phyloP scores from a whole-genome alignment of 192 early-diverging fungal genomes.

The Spizellomyces punctatus region DNA sequence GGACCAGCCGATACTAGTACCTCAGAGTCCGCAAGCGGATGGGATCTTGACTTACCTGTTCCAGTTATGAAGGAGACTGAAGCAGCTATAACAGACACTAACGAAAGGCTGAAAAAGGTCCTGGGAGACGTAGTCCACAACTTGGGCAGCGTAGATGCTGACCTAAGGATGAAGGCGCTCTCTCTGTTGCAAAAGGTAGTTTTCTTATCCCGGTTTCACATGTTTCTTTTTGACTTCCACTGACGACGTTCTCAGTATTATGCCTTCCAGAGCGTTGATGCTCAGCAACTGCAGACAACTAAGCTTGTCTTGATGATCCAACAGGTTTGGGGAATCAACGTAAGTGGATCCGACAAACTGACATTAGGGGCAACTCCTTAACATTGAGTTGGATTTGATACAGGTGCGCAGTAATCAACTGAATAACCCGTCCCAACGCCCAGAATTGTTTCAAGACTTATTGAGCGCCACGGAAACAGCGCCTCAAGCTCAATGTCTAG shows the following conservation, averaged over 20 bases:
- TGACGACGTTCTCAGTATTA: not conserved
- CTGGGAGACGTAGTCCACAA: not conserved
- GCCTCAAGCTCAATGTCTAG: conserved; percentile 19
- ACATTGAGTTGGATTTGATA: not conserved
- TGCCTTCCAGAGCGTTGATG: conserved; percentile 18
- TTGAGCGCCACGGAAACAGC: conserved; percentile 1
- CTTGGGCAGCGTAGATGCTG: not conserved
- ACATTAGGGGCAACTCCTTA: not conserved
- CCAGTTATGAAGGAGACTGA: not conserved
- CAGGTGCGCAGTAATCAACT: not conserved
- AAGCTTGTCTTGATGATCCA: conserved; percentile 27
- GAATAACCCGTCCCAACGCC: not conserved
- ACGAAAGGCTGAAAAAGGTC: not conserved
- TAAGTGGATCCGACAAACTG: conserved; percentile 2
- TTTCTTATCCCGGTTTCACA: no score
- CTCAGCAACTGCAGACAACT: conserved; percentile 24
- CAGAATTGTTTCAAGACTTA: conserved; percentile 8
- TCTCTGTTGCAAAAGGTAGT: not conserved
- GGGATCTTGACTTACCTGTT: conserved; percentile 1
- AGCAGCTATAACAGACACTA: not conserved
- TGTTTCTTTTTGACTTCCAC: no score
- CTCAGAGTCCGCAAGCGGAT: not conserved
- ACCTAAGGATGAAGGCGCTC: not conserved
- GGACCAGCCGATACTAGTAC: not conserved
- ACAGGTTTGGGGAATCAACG: conserved; percentile 33